Evolutionary conservation across 768 basidiomycete genomes (phyloP).

Genomic region (Leucosporidium creatinivorum): DNA sequence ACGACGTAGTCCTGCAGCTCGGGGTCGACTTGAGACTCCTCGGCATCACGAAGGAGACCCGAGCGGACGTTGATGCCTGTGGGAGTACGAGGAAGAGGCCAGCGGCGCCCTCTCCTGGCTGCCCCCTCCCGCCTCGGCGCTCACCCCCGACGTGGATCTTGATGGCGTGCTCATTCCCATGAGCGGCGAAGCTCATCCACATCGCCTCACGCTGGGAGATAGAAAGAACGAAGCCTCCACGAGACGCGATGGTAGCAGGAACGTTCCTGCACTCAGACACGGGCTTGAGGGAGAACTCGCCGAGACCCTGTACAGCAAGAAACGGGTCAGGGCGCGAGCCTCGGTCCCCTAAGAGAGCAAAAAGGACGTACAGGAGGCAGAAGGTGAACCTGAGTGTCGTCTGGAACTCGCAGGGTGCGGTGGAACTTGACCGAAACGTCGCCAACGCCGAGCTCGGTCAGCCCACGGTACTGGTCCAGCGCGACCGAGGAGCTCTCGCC

Average conservation of each 20-base stretch:
- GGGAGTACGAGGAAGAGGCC: too few species aligned
- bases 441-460: background rate
- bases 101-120: too few species aligned
- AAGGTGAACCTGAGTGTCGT: background rate
- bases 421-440: background rate
- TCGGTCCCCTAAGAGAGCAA: background rate
- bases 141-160: slow-evolving; percentile 1
- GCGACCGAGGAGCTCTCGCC: too few species aligned
- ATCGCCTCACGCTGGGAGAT: slow-evolving; percentile 4
- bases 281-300: background rate
- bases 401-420: slow-evolving; percentile 2
- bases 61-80: slow-evolving; percentile 1
- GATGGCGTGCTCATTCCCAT: background rate
- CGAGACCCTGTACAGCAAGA: background rate
- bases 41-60: background rate
- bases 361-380: background rate
- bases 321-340: background rate
- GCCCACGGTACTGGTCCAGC: too few species aligned
- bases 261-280: background rate
- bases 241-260: background rate
- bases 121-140: background rate
- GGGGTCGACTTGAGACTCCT: background rate
- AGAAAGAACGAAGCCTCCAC: background rate
- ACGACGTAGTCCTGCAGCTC: slow-evolving; percentile 2
- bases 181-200: background rate